Evolutionary conservation across 2,329 filamentous ascomycete genomes (phyloP).

Genomic region (Fusarium sp.): DNA sequence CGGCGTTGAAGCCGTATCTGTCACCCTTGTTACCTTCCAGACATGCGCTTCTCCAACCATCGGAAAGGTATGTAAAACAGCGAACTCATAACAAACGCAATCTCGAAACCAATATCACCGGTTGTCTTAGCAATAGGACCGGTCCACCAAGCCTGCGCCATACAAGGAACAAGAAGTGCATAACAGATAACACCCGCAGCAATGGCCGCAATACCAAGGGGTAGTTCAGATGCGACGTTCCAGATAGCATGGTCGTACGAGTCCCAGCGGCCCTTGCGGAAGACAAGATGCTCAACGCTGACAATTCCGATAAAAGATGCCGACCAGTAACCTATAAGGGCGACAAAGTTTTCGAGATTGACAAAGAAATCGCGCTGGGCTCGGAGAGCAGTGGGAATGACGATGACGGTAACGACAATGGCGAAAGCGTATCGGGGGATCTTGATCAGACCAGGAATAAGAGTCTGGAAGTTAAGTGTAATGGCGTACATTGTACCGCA

Average conservation of each 20-base stretch:
- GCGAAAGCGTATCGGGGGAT: conserved; percentile 70
- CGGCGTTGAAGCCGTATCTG: conserved; percentile 13
- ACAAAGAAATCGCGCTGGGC: conserved; percentile 69
- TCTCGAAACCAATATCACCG: conserved; percentile 75
- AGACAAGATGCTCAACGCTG: conserved; percentile 61
- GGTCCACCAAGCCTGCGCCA: conserved; percentile 71
- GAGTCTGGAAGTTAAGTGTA: conserved; percentile 73
- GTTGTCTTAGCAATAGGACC: conserved; percentile 70
- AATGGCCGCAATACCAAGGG: conserved; percentile 62
- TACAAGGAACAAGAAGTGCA: conserved; percentile 68
- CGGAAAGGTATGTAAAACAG: conserved; percentile 62
- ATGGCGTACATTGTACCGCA: conserved; percentile 71
- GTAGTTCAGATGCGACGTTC: conserved; percentile 60
- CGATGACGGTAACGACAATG: conserved; percentile 67
- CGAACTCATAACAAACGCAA: conserved; percentile 66
- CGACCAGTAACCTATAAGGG: conserved; percentile 70
- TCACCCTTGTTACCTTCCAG: conserved; percentile 37
- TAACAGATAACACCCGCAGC: conserved; percentile 60
- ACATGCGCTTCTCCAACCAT: conserved; percentile 57
- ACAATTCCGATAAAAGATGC: conserved; percentile 66
- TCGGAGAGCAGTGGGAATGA: conserved; percentile 69
- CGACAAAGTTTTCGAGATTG: conserved; percentile 68
- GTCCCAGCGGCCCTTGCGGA: conserved; percentile 59
- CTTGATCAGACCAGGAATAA: conserved; percentile 66
- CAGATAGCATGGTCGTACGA: conserved; percentile 62